Evolutionary conservation across 257 asterid species (phyloP).

Genomic region (Solanum chilense): DNA sequence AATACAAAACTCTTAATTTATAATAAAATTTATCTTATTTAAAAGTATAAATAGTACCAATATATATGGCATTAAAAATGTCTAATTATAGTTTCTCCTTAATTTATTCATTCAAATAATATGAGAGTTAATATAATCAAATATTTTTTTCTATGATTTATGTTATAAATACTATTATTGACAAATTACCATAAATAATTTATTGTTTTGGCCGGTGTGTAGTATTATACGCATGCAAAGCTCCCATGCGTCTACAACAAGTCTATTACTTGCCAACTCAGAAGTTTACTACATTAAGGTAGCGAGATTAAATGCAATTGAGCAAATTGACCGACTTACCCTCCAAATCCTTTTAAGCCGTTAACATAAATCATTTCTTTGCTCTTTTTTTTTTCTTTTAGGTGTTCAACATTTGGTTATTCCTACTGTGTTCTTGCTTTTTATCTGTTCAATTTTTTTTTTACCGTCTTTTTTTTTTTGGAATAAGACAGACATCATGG

Average conservation of each 20-base stretch:
- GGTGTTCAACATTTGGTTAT: neutral
- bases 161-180: neutral
- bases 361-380: neutral
- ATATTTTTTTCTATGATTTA: neutral
- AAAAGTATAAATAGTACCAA: no score
- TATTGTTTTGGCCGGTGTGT: neutral
- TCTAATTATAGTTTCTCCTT: neutral
- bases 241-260: no score
- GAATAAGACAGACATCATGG: no score
- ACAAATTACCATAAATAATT: neutral
- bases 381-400: neutral
- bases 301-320: neutral
- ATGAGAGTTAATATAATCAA: neutral
- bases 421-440: no score
- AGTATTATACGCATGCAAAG: neutral
- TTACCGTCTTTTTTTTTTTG: no score
- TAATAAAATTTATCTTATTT: no score
- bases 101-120: neutral
- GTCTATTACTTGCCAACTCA: neutral
- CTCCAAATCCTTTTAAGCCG: neutral
- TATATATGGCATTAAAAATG: no score
- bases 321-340: no score
- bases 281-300: neutral
- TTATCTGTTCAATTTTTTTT: no score
- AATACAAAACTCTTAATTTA: no score